Conservation (phyloP, 2,329 filamentous ascomycete genomes). For the Epichloe amarillans region DNA sequence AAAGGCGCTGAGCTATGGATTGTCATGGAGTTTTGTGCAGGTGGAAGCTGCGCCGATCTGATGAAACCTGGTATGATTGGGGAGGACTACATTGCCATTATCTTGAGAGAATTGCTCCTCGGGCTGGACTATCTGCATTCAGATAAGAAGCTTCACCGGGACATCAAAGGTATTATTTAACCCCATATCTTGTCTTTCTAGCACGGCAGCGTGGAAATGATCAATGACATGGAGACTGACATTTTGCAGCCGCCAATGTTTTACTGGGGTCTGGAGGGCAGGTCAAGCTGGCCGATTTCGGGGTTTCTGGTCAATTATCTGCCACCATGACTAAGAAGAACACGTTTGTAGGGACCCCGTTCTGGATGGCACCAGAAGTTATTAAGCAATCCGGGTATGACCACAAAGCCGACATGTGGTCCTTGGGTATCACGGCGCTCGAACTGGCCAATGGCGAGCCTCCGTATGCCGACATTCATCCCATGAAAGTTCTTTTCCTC, state of each 20-base stretch:
- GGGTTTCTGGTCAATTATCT: conserved; percentile 88
- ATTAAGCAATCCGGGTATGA: conserved; percentile 98
- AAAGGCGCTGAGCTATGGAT: conserved; percentile 98
- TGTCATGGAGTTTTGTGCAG: conserved; percentile 98
- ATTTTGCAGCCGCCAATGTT: conserved; percentile 67
- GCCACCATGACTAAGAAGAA: conserved; percentile 99
- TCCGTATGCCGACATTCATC: conserved; percentile 90
- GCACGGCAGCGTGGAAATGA: background rate
- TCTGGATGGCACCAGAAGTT: conserved; percentile 99
- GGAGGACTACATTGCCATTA: conserved; percentile 95
- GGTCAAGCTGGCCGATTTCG: conserved; percentile 94
- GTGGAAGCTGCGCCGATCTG: conserved; percentile 88
- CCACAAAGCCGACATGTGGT: conserved; percentile 97
- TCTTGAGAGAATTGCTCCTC: conserved; percentile 76
- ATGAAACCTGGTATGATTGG: conserved; percentile 86
- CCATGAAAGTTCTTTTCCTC: conserved; percentile 94
- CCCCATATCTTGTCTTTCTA: background rate
- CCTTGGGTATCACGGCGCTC: conserved; percentile 83
- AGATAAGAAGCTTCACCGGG: conserved; percentile 91
- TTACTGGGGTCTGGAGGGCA: conserved; percentile 81
- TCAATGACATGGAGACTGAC: conserved; percentile 1
- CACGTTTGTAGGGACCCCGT: conserved; percentile 93
- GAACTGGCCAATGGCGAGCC: conserved; percentile 87
- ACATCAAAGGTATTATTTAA: conserved; percentile 66
- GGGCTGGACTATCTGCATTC: conserved; percentile 87